Conservation (phyloP, 768 basidiomycete species). For the Lactarius sp. region DNA sequence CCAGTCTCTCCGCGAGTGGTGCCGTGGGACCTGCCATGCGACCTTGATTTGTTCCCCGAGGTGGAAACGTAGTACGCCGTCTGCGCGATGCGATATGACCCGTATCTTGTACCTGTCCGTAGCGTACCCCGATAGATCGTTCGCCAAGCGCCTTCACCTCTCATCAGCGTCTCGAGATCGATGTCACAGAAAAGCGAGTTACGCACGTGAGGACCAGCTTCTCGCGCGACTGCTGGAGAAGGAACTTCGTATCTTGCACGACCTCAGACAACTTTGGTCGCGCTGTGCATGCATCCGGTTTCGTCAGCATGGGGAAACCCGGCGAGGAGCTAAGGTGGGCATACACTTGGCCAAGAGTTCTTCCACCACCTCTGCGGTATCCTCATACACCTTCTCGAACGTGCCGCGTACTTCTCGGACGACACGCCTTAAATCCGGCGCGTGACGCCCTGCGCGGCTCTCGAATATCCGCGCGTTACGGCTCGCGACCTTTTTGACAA, state of each 20-base stretch:
- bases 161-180: not conserved
- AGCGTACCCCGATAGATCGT: conserved; percentile 76
- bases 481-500: conserved; percentile 89
- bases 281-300: conserved; percentile 43
- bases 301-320: not conserved
- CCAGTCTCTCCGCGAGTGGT: conserved; percentile 93
- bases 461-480: conserved; percentile 76
- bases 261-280: conserved; percentile 84
- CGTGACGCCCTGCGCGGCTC: conserved; percentile 72
- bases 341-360: conserved; percentile 89
- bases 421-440: conserved; percentile 75
- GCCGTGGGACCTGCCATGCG: conserved; percentile 79
- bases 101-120: conserved; percentile 71
- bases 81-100: conserved; percentile 48
- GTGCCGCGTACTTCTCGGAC: conserved; percentile 91
- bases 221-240: conserved; percentile 88
- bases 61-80: conserved; percentile 62
- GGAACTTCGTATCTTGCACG: conserved; percentile 86
- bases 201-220: conserved; percentile 87
- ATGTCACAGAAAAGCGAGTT: not conserved
- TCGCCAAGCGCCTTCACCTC: conserved; percentile 64
- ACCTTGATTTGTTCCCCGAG: conserved; percentile 87
- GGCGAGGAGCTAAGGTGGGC: conserved; percentile 29
- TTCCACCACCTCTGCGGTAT: conserved; percentile 88
- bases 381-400: conserved; percentile 93